Evolutionary conservation across 345 rosid species (phyloP), one percentile per base, ranked within the genome.

Genomic region (Aurinia saxatilis): DNA sequence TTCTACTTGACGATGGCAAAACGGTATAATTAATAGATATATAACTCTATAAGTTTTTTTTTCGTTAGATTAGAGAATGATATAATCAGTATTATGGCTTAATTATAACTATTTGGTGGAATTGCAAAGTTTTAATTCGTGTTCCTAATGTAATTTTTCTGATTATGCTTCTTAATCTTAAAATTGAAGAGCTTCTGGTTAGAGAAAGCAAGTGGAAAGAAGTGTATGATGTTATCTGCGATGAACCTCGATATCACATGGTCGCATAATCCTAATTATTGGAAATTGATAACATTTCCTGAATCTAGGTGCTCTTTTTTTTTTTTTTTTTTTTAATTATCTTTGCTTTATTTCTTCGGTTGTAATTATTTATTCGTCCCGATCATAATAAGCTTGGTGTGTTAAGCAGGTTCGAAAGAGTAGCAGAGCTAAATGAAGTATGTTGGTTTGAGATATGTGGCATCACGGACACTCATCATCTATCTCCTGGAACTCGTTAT

Each of bases 1-100:
- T 81, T 36, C 64, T 82, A 34, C 41, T 76, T 69, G 73, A 78
- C 23, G 39, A 69, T 50, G 84, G 78, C 41, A 53, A 21, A 56
- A 36, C n/a, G n/a, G n/a, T 83, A 90, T 87, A 71, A 23, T 23
- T 25, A 50, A 5, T 11, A 2, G 2, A n/a, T n/a, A n/a, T n/a
- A n/a, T 37, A 3, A 2, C 9, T 17, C 2, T 29, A 9, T 15
- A 8, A 29, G 10, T n/a, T n/a, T n/a, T 8, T 29, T 23, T 23
- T 11, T 3, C 1, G 4, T 16, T 51, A 6, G 16, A 34, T 53
- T 35, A 10, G 42, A 19, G 59, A 19, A 19, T 18, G 2, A n/a
- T n/a, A 4, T n/a, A 41, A 51, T 31, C 23, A 23, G 4, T 23
- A 23, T 23, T 23, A 23, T 23, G 27, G 27, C n/a, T n/a, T n/a